Conservation (phyloP, 768 basidiomycete genomes). For the Gloeopeniophorella convolvens region DNA sequence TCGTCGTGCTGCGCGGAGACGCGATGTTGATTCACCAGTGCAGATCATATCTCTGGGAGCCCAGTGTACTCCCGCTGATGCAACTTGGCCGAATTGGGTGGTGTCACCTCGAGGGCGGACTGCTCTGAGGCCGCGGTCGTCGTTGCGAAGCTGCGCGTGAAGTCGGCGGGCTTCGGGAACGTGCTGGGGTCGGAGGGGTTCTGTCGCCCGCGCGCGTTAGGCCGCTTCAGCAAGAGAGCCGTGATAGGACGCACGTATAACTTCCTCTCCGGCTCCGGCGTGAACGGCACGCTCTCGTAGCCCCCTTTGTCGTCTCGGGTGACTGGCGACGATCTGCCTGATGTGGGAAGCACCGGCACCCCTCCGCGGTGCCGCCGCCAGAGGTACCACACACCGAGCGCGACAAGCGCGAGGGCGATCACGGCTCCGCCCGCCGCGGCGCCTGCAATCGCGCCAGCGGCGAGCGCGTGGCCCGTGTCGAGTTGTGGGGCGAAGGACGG, state of each 20-base stretch:
- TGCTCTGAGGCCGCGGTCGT: neutral
- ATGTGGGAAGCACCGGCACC: no score
- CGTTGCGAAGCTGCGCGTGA: neutral
- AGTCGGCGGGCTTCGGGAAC: neutral
- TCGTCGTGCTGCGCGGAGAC: no score
- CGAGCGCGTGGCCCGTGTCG: neutral
- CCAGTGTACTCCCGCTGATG: neutral
- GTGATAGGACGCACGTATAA: neutral
- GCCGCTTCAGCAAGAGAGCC: neutral
- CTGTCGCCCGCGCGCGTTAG: neutral
- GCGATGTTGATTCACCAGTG: no score
- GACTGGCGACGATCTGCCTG: no score
- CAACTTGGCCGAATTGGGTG: neutral
- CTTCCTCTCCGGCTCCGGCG: neutral
- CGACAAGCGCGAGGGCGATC: neutral
- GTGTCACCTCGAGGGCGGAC: no score
- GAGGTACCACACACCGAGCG: neutral
- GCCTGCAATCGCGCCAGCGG: neutral
- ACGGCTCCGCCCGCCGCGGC: neutral
- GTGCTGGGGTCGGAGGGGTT: constrained; percentile 4
- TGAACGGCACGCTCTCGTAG: neutral
- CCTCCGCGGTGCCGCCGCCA: neutral
- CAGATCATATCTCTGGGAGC: neutral
- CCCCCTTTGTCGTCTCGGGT: neutral
- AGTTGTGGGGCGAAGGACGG: constrained; percentile 1